Conservation (phyloP, 108 stramenopile genomes). For the Cyclotella sp. region DNA sequence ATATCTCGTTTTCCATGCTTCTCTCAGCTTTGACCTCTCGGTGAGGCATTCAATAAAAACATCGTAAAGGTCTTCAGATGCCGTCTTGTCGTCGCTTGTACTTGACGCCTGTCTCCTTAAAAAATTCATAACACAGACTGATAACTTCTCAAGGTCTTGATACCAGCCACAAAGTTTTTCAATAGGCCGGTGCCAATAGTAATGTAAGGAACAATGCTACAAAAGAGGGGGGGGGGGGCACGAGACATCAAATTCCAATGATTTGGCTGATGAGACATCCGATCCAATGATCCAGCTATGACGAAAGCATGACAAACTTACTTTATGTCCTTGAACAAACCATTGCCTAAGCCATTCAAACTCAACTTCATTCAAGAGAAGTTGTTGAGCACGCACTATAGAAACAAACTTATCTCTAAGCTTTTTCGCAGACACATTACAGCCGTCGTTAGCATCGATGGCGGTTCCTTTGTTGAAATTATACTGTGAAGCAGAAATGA, state of each 20-base stretch:
- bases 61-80: constrained; percentile 58
- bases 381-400: constrained; percentile 47
- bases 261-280: neutral
- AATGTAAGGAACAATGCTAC: constrained; percentile 60
- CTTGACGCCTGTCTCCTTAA: neutral
- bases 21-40: constrained; percentile 32
- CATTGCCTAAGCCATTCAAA: constrained; percentile 89
- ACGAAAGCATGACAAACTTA: too few species aligned
- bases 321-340: constrained; percentile 68
- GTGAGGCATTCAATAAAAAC: constrained; percentile 52
- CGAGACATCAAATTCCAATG: neutral
- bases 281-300: too few species aligned
- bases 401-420: constrained; percentile 30
- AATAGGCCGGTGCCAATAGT: constrained; percentile 60
- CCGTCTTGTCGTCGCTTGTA: neutral
- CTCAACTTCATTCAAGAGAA: constrained; percentile 74
- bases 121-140: constrained; percentile 7
- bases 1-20: constrained; percentile 38
- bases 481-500: constrained; percentile 14
- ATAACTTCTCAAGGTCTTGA: constrained; percentile 24
- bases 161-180: constrained; percentile 29
- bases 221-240: neutral
- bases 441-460: neutral
- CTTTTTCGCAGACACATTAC: constrained; percentile 13
- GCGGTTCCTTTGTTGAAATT: constrained; percentile 10